Conservation (phyloP, 805 yeast genomes). For the Candida hispaniensis region DNA sequence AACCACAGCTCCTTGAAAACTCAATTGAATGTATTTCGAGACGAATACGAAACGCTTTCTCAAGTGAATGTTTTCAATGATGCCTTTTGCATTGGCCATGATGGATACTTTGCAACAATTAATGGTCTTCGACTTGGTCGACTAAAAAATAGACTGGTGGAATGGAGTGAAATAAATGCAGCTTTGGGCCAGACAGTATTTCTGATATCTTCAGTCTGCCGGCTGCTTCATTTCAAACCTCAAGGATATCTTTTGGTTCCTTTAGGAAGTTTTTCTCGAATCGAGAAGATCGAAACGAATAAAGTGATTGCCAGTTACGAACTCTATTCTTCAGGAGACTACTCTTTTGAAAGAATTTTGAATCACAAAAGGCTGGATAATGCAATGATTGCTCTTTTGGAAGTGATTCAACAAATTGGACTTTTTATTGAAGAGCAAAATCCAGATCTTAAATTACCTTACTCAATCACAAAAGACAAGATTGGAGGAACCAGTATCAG, state of each 20-base stretch:
- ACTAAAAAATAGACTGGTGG: slow-evolving; percentile 46
- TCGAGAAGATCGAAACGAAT: slow-evolving; percentile 37
- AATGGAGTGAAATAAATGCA: slow-evolving; percentile 88
- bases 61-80: slow-evolving; percentile 74
- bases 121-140: slow-evolving; percentile 78
- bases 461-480: slow-evolving; percentile 54
- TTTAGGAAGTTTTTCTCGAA: slow-evolving; percentile 72
- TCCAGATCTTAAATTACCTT: slow-evolving; percentile 53
- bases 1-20: slow-evolving; percentile 56
- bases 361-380: slow-evolving; percentile 69
- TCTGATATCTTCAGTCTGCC: slow-evolving; percentile 51
- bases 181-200: slow-evolving; percentile 79
- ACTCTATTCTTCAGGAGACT: slow-evolving; percentile 58
- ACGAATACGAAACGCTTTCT: slow-evolving; percentile 59
- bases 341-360: slow-evolving; percentile 57
- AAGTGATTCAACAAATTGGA: slow-evolving; percentile 46
- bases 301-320: slow-evolving; percentile 34
- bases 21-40: slow-evolving; percentile 48
- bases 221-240: slow-evolving; percentile 45
- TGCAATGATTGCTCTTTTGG: slow-evolving; percentile 70
- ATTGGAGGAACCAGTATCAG: slow-evolving; percentile 73
- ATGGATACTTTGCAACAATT: slow-evolving; percentile 77
- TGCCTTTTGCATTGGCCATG: slow-evolving; percentile 72
- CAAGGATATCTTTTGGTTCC: slow-evolving; percentile 60
- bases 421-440: slow-evolving; percentile 37